These are phyloP conservation scores for Yarrowia sp. DNA, from an alignment of 805 yeast genomes.

Conservation along the genomic window DNA sequence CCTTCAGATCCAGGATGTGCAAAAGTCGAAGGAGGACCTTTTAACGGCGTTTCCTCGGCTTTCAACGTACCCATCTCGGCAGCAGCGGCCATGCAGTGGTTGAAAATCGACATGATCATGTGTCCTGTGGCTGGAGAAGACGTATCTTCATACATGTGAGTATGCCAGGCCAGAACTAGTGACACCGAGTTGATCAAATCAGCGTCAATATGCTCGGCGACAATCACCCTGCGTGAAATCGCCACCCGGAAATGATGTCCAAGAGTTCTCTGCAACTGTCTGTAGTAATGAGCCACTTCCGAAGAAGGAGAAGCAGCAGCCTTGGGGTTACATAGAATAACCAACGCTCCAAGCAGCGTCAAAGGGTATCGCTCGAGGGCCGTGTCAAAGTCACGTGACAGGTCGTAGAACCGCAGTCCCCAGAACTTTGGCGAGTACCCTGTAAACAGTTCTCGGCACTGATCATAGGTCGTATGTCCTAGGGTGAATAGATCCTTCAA, in stretches of 20 bases:
- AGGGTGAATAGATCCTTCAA: slow-evolving; percentile 17
- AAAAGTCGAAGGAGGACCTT: slow-evolving; percentile 15
- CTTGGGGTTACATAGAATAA: slow-evolving; percentile 6
- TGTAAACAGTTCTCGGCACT: not conserved
- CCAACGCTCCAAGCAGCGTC: slow-evolving; percentile 3
- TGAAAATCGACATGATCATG: slow-evolving; percentile 26
- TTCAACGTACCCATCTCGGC: slow-evolving; percentile 23
- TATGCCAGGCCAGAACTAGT: slow-evolving; percentile 19
- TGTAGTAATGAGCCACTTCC: slow-evolving; percentile 6
- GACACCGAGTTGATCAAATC: slow-evolving; percentile 6
- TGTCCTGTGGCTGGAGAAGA: slow-evolving; percentile 15
- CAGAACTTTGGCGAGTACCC: slow-evolving; percentile 13
- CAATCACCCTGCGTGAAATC: not conserved
- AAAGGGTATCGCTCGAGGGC: slow-evolving; percentile 19
- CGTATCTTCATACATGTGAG: slow-evolving; percentile 23
- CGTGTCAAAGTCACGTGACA: not conserved
- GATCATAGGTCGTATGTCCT: slow-evolving; percentile 15
- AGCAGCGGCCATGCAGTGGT: slow-evolving; percentile 22
- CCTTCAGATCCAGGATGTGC: slow-evolving; percentile 19
- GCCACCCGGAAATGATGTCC: slow-evolving; percentile 9
- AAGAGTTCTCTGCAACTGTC: slow-evolving; percentile 8
- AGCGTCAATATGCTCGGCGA: slow-evolving; percentile 16
- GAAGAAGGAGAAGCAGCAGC: not conserved
- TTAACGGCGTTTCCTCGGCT: slow-evolving; percentile 7
- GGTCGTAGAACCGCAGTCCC: slow-evolving; percentile 20